phyloP scores from a whole-genome alignment of 78 protist genomes.

The Reticulomyxa filosa region DNA sequence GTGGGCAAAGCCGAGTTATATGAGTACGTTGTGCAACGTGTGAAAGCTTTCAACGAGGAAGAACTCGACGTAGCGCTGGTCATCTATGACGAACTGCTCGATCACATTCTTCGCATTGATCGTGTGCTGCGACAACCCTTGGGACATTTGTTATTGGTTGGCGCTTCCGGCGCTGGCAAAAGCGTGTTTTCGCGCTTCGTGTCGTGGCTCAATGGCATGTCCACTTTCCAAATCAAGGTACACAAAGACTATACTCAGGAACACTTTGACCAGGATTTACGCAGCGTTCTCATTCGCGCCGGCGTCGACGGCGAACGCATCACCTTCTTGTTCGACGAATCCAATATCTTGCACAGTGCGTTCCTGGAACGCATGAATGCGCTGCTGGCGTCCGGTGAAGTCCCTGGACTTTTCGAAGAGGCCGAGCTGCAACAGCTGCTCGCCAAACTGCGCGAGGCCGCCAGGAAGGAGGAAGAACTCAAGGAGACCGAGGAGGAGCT shows the following conservation, averaged over 20 bases:
- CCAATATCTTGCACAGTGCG: conserved; percentile 64
- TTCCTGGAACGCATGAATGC: conserved; percentile 93
- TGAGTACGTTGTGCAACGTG: conserved; percentile 44
- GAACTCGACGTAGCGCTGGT: conserved; percentile 72
- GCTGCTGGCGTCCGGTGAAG: conserved; percentile 62
- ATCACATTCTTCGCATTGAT: conserved; percentile 72
- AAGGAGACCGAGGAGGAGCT: background rate
- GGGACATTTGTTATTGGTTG: conserved; percentile 73
- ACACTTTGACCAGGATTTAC: conserved; percentile 84
- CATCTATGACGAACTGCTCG: conserved; percentile 76
- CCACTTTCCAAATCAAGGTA: conserved; percentile 42
- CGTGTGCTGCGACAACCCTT: conserved; percentile 76
- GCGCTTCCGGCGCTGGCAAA: conserved; percentile 84
- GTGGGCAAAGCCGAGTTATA: conserved; percentile 52
- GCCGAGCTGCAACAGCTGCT: conserved; percentile 48
- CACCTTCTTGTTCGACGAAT: conserved; percentile 75
- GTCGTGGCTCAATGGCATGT: conserved; percentile 60
- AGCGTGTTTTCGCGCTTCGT: conserved; percentile 64
- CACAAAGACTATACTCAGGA: conserved; percentile 38
- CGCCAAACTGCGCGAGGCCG: conserved; percentile 29
- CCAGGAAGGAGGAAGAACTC: conserved; percentile 25
- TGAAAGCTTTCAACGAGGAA: conserved; percentile 69
- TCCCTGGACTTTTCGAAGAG: conserved; percentile 94
- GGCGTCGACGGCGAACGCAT: conserved; percentile 77
- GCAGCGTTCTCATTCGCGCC: conserved; percentile 60